Evolutionary conservation across 225 moss, liverwort and hornwort species (phyloP).

Genomic region (Pseudoscleropodium purum): DNA sequence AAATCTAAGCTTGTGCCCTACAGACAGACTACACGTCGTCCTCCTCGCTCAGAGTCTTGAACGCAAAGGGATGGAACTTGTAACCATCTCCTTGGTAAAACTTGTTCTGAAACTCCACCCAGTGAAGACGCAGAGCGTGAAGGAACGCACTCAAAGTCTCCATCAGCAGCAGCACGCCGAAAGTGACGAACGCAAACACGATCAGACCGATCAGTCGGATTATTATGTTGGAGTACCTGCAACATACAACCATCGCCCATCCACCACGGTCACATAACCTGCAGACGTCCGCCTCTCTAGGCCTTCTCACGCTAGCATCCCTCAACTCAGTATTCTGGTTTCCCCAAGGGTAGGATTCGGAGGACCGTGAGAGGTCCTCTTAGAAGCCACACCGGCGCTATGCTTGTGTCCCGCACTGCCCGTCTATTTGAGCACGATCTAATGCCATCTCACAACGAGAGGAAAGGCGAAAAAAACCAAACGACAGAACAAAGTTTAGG

Average conservation of each 20-base stretch:
- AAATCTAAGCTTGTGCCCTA: neutral
- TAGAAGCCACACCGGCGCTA: neutral
- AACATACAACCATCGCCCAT: neutral
- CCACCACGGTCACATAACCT: neutral
- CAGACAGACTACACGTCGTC: slow-evolving; percentile 43
- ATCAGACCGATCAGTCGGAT: slow-evolving; percentile 61
- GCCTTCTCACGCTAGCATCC: neutral
- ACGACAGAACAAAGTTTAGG: no score
- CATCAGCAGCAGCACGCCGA: slow-evolving; percentile 79
- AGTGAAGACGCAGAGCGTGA: slow-evolving; percentile 88
- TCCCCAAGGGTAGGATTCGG: neutral
- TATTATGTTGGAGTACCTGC: slow-evolving; percentile 69
- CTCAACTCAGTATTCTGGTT: neutral
- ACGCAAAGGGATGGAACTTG: slow-evolving; percentile 85
- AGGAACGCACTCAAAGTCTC: slow-evolving; percentile 90
- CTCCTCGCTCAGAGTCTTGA: slow-evolving; percentile 60
- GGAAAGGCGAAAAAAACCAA: no score
- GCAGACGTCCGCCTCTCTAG: neutral
- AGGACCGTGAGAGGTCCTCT: neutral
- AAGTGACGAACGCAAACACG: slow-evolving; percentile 67
- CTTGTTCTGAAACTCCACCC: slow-evolving; percentile 98
- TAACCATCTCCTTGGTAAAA: slow-evolving; percentile 86
- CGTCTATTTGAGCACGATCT: neutral
- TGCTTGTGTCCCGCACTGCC: neutral
- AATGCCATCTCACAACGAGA: neutral